Base-by-base conservation (phyloP, 805 yeast species). In the Priceomyces castillae region DNA sequence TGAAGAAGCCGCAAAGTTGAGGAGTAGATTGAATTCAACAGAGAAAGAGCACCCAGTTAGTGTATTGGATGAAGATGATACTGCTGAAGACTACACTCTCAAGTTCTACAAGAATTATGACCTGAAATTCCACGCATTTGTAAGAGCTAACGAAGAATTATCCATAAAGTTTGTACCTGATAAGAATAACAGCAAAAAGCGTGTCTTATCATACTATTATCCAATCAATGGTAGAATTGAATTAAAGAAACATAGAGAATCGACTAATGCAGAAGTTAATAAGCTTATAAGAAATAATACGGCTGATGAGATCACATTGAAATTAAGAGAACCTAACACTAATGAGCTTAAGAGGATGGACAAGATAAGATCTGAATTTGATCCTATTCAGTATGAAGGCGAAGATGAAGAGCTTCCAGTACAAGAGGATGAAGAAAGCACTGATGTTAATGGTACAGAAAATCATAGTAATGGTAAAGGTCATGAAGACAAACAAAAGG, bases 221-320 rank as follows among this genome's bases (percentile, higher is more conserved):
- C 96, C 97, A 7, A 69, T 92, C 14, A 70, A 77, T 11, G 89
- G 90, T 28, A 81, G 84, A 53, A 75, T 88, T 34, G 94, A 84
- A 51, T 78, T 94, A 59, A 89, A 86, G 69, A 84, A 92, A 60
- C 82, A 95, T 61, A 81, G 97, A 64, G 80, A 89, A 11, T 83
- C 80, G 30, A 73, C 80, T 37, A 76, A 71, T 51, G 55, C 67
- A n/a, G 74, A 71, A 42, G 66, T 80, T 50, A 77, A 76, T 50
- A 76, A 79, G 26, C 75, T 76, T 40, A 73, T 82, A 44, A 74
- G 74, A 44, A 81, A 76, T 25, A 66, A 77, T 42, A 80, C 86
- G 18, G 65, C 76, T 47, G 92, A 83, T 58, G 77, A 73, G 34
- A 71, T 88, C 38, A 78, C 82, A 41, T 69, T 84, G 48, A 70